Conservation (phyloP, 2,329 filamentous ascomycete genomes). For the Aspergillus uvarum region DNA sequence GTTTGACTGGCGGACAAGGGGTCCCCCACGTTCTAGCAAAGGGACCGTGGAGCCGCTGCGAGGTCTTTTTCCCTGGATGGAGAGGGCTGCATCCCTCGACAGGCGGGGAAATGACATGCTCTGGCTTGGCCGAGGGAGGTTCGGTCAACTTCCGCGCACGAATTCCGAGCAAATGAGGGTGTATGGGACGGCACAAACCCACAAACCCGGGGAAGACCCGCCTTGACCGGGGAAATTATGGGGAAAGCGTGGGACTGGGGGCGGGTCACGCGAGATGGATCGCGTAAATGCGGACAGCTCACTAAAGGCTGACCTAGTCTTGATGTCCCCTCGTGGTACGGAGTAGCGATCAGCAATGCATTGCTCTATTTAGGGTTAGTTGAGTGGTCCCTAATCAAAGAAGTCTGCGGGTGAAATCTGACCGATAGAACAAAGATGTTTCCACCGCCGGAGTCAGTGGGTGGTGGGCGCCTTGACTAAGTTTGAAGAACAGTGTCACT, state of each 20-base stretch:
- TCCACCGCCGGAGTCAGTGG: no score
- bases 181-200: not conserved
- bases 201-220: not conserved
- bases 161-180: not conserved
- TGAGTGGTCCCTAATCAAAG: not conserved
- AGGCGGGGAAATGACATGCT: not conserved
- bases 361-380: not conserved
- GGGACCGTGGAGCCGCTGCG: not conserved
- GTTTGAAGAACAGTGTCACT: no score
- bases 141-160: not conserved
- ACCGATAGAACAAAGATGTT: not conserved
- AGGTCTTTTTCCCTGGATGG: not conserved
- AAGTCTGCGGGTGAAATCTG: not conserved
- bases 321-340: not conserved
- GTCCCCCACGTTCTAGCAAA: not conserved
- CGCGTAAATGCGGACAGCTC: not conserved
- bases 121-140: not conserved
- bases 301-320: not conserved
- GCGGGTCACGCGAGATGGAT: not conserved
- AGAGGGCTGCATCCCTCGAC: not conserved
- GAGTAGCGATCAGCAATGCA: not conserved
- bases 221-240: not conserved
- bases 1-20: not conserved
- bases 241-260: not conserved
- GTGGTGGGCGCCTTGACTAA: no score